Evolutionary conservation across 108 stramenopile genomes (phyloP).

Genomic region (Skeletonema marinoi): DNA sequence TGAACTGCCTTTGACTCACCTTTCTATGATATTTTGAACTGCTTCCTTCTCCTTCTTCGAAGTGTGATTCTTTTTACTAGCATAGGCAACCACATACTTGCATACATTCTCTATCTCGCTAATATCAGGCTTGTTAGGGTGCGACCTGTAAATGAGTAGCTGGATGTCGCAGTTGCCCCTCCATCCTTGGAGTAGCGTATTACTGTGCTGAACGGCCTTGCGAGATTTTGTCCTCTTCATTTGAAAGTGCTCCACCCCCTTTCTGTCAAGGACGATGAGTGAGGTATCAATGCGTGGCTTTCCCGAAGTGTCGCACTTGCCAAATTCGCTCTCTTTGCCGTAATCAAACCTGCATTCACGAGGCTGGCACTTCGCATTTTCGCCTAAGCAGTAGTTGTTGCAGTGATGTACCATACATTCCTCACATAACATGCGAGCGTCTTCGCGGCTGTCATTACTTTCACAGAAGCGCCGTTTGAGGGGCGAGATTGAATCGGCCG

Average conservation of each 20-base stretch:
- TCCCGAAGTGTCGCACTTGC: neutral
- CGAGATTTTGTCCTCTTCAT: too few relatives aligned
- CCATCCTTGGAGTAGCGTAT: too few relatives aligned
- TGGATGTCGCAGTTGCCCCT: too few relatives aligned
- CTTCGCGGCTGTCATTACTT: neutral
- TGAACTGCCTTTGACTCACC: too few relatives aligned
- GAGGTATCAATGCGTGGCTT: neutral
- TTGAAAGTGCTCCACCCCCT: neutral
- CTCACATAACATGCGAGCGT: neutral
- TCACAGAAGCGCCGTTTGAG: neutral
- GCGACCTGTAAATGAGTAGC: too few relatives aligned
- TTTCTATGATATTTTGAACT: too few relatives aligned
- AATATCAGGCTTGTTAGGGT: too few relatives aligned
- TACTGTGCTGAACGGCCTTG: too few relatives aligned
- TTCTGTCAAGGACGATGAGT: neutral
- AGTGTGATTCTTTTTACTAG: too few relatives aligned
- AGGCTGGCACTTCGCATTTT: neutral
- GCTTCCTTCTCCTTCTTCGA: too few relatives aligned
- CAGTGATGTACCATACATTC: conserved; percentile 2
- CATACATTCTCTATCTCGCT: too few relatives aligned
- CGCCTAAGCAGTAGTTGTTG: neutral
- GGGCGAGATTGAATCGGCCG: neutral
- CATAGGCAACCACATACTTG: too few relatives aligned
- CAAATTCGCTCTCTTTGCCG: neutral
- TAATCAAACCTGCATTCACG: neutral